A percentile compares a stretch with the other conserved stretches of the same genome.
These are phyloP conservation scores for Boechera retrofracta DNA, from an alignment of 345 rosid genomes.

Conservation along the genomic window DNA sequence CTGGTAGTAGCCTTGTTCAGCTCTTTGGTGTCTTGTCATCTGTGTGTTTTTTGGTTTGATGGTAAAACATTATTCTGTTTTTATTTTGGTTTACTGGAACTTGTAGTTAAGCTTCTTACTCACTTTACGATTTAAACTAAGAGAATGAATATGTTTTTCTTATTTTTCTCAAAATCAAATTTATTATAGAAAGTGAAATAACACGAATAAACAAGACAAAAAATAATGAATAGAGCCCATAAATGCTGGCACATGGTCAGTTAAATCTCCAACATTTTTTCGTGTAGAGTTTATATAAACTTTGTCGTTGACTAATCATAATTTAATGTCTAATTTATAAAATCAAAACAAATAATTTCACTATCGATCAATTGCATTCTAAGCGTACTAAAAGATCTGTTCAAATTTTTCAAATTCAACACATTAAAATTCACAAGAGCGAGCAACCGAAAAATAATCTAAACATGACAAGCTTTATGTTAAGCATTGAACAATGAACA, in stretches of 20 bases:
- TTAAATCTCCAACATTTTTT: conserved; percentile 29
- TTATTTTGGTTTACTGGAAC: not conserved
- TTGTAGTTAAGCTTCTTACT: not conserved
- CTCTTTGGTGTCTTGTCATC: not conserved
- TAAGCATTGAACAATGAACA: conserved; percentile 27
- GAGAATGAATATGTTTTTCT: not conserved
- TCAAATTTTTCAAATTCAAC: conserved; percentile 8
- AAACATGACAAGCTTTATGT: conserved; percentile 27
- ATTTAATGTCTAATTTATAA: not conserved
- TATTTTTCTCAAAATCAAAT: not conserved
- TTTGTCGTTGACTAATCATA: conserved; percentile 25
- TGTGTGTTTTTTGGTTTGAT: not conserved
- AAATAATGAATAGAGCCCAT: conserved; percentile 21
- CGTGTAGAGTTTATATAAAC: conserved; percentile 5
- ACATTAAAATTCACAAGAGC: conserved; percentile 9
- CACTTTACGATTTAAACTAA: not conserved
- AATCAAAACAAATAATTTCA: not conserved
- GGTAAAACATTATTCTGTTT: not conserved
- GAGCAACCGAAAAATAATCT: not conserved
- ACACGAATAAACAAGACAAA: conserved; percentile 3
- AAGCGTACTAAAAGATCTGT: conserved; percentile 3
- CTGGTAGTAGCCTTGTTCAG: not conserved
- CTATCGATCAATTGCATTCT: not conserved
- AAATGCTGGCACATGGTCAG: conserved; percentile 48
- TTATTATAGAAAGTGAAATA: not conserved